A percentile compares a stretch with the other conserved stretches of the same genome.
Conservation (phyloP, 257 asterid species). For the Solanum chmielewskii region DNA sequence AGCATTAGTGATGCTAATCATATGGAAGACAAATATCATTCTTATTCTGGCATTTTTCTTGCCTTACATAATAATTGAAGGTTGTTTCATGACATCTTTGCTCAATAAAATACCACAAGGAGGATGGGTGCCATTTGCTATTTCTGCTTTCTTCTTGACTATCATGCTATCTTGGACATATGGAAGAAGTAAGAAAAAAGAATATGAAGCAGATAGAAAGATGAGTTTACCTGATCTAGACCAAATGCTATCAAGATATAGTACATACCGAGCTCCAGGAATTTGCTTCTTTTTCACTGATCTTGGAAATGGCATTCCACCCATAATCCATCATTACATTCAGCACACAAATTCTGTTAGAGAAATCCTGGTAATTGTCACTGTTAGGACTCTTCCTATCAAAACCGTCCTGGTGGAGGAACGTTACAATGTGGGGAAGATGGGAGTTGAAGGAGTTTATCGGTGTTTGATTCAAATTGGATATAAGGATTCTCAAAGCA, state of each 20-base stretch:
- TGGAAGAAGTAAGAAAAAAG: conserved; percentile 42
- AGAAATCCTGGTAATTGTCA: conserved; percentile 43
- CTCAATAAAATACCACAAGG: conserved; percentile 68
- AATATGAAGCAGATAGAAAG: conserved; percentile 37
- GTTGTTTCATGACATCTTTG: conserved; percentile 50
- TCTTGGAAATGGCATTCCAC: conserved; percentile 53
- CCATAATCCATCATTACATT: conserved; percentile 51
- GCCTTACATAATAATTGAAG: conserved; percentile 43
- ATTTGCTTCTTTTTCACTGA: conserved; percentile 55
- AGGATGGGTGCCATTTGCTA: conserved; percentile 71
- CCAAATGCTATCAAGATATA: conserved; percentile 17
- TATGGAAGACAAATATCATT: conserved; percentile 8
- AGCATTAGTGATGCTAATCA: conserved; percentile 35
- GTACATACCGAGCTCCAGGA: conserved; percentile 32
- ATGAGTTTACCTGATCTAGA: conserved; percentile 37
- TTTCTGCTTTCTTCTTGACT: conserved; percentile 35
- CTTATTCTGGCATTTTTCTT: conserved; percentile 38
- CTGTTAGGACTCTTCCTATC: conserved; percentile 39
- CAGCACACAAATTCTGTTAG: conserved; percentile 39
- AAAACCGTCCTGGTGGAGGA: conserved; percentile 23
- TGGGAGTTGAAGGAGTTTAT: conserved; percentile 41
- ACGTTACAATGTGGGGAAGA: conserved; percentile 30
- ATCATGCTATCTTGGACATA: conserved; percentile 60
- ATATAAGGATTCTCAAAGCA: conserved; percentile 33
- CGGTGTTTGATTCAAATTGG: conserved; percentile 55